Evolutionary conservation across 2,329 filamentous ascomycete genomes (phyloP).

Genomic region (Curvularia lunata): DNA sequence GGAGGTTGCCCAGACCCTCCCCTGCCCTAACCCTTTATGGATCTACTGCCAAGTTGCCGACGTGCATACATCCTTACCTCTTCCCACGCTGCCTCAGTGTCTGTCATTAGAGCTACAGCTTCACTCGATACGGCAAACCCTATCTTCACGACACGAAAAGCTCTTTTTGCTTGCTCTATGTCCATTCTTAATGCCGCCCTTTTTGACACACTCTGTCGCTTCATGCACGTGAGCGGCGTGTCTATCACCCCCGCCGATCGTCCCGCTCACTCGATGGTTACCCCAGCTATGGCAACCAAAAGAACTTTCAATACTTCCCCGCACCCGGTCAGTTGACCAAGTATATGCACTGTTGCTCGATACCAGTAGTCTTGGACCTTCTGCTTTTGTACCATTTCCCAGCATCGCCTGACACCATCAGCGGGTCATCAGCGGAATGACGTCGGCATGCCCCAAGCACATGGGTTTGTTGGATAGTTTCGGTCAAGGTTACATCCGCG

Average conservation of each 20-base stretch:
- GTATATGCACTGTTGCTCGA: background rate
- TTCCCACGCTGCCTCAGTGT: background rate
- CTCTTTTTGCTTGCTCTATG: background rate
- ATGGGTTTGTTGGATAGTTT: constrained; percentile 25
- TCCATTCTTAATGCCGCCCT: background rate
- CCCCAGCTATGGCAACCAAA: constrained; percentile 5
- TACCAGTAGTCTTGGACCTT: constrained; percentile 11
- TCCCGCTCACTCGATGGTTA: constrained; percentile 5
- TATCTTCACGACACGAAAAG: background rate
- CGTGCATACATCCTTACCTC: background rate
- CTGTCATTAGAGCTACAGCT: background rate
- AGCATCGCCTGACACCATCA: constrained; percentile 13
- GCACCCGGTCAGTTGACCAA: constrained; percentile 14
- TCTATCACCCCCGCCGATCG: constrained; percentile 18
- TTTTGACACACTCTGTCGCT: background rate
- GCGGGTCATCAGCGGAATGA: constrained; percentile 24
- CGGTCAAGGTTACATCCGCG: constrained; percentile 34
- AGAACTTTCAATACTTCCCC: background rate
- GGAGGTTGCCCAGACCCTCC: background rate
- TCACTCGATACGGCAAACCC: background rate
- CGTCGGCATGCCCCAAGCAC: constrained; percentile 20
- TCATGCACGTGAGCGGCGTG: background rate
- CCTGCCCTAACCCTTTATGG: background rate
- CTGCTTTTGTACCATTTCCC: constrained; percentile 13
- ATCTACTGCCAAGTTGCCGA: background rate